Evolutionary conservation across 2,329 filamentous ascomycete species (phyloP).

Genomic region (Chaetoscypha palmicola): DNA sequence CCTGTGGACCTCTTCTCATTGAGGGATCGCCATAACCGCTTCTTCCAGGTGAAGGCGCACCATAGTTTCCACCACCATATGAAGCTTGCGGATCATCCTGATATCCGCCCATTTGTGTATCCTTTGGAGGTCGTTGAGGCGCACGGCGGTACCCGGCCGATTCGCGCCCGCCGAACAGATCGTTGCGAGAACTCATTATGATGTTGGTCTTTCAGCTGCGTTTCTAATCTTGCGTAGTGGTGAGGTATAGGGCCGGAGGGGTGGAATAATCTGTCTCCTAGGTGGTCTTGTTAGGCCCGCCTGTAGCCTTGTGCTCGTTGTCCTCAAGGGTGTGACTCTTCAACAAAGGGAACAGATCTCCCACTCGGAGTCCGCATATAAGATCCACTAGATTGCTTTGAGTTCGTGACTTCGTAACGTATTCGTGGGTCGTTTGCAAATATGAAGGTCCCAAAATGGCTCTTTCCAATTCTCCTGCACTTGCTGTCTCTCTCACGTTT

Average conservation of each 20-base stretch:
- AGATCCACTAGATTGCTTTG: neutral
- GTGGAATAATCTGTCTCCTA: neutral
- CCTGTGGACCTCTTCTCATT: constrained; percentile 27
- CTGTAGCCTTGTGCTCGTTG: neutral
- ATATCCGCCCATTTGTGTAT: constrained; percentile 26
- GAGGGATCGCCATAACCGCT: too few relatives aligned
- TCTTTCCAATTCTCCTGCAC: constrained; percentile 23
- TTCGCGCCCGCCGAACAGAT: constrained; percentile 34
- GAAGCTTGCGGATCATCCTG: constrained; percentile 8
- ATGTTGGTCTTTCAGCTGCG: too few relatives aligned
- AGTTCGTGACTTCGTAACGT: constrained; percentile 1
- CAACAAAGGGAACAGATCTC: constrained; percentile 15
- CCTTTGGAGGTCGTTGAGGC: constrained; percentile 31
- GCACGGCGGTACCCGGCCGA: constrained; percentile 30
- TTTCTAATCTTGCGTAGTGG: too few relatives aligned
- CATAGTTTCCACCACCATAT: constrained; percentile 26
- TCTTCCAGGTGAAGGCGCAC: constrained; percentile 32
- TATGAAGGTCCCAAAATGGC: constrained; percentile 25
- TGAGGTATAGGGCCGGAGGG: neutral
- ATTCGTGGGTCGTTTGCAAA: constrained; percentile 5
- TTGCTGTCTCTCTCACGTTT: constrained; percentile 28
- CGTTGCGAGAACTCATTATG: constrained; percentile 34
- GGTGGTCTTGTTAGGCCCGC: neutral
- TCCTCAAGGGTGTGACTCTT: neutral
- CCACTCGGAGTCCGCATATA: constrained; percentile 2